Evolutionary conservation across 176 grass and related monocot species (phyloP).

Genomic region (Cenchrus americanus): DNA sequence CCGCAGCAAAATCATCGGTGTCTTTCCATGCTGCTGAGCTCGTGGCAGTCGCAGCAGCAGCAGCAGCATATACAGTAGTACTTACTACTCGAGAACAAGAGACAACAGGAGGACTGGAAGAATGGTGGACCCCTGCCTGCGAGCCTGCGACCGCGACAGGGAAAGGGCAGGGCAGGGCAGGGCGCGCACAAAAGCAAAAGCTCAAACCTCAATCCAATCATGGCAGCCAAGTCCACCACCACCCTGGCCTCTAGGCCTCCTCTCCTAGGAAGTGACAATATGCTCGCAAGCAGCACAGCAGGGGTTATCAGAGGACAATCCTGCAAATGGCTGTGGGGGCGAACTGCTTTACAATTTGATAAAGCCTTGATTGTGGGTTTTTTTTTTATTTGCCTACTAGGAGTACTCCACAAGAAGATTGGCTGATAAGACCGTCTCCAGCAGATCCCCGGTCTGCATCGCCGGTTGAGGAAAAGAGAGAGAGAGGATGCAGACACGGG

Average conservation of each 20-base stretch:
- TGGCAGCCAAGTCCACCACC: not conserved
- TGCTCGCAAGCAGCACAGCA: not conserved
- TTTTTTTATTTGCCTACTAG: not conserved
- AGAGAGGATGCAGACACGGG: too few relatives aligned
- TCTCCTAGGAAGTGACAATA: too few relatives aligned
- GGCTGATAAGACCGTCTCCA: not conserved
- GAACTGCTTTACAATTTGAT: not conserved
- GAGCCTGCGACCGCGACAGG: too few relatives aligned
- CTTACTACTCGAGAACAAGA: too few relatives aligned
- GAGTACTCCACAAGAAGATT: constrained; percentile 31
- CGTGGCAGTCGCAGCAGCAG: too few relatives aligned
- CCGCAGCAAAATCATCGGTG: not conserved
- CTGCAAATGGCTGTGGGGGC: not conserved
- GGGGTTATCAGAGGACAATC: not conserved
- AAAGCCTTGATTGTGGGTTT: not conserved
- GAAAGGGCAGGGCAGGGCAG: not conserved
- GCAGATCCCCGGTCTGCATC: too few relatives aligned
- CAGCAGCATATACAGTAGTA: too few relatives aligned
- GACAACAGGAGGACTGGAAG: too few relatives aligned
- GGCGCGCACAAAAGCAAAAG: not conserved
- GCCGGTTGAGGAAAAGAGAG: too few relatives aligned
- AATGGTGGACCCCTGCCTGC: too few relatives aligned
- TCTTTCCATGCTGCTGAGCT: constrained; percentile 25
- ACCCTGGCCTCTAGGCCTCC: too few relatives aligned
- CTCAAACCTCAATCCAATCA: not conserved